These are phyloP conservation scores for Picea abies DNA, from an alignment of 83 land plant species.

Conservation along the genomic window DNA sequence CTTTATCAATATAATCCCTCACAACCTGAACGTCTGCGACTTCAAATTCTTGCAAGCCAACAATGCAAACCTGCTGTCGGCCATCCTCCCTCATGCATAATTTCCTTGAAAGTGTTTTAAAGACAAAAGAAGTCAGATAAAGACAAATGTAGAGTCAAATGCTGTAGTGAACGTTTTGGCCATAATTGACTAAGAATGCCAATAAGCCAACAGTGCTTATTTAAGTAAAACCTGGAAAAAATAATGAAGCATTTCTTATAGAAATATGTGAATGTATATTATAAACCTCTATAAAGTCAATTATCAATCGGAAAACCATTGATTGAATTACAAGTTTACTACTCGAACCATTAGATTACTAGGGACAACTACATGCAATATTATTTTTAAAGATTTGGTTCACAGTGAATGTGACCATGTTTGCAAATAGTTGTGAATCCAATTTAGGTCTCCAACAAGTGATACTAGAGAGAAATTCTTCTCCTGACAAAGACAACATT, in stretches of 20 bases:
- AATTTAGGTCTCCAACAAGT: background rate
- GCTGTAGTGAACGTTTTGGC: background rate
- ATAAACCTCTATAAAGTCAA: background rate
- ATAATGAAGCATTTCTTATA: no score
- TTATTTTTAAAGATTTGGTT: background rate
- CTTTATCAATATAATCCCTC: slow-evolving; percentile 93
- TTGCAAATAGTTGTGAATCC: background rate
- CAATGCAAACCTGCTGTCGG: slow-evolving; percentile 98
- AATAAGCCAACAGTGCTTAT: no score
- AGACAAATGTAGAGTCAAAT: background rate
- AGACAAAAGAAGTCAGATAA: background rate
- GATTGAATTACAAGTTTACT: no score
- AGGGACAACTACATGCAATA: background rate
- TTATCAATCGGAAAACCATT: background rate
- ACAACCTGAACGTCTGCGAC: slow-evolving; percentile 97
- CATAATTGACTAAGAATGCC: no score
- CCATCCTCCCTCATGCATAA: slow-evolving; percentile 99
- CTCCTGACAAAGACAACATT: background rate
- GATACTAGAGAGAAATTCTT: background rate
- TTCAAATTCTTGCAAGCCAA: slow-evolving; percentile 96
- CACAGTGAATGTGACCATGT: background rate
- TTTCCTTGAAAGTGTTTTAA: slow-evolving; percentile 56
- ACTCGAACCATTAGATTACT: background rate
- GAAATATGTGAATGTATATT: no score
- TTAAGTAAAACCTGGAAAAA: no score